A percentile compares a stretch with the other conserved stretches of the same genome.
These are phyloP conservation scores for Ceratocystis huliohia DNA, from an alignment of 2,329 filamentous ascomycete species.

Conservation along the genomic window DNA sequence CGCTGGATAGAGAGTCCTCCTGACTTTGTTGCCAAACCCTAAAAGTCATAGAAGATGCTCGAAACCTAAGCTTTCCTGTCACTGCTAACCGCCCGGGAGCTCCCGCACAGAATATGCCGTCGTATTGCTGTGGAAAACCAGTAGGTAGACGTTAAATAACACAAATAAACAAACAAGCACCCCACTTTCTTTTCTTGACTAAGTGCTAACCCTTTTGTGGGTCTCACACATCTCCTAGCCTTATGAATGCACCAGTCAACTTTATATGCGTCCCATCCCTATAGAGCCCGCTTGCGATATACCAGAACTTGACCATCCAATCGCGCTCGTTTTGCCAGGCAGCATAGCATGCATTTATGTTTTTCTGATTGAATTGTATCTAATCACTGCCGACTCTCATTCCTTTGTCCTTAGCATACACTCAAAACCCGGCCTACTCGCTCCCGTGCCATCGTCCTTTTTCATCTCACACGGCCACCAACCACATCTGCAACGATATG, in stretches of 20 bases:
- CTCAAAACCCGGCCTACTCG: neutral
- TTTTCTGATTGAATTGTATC: neutral
- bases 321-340: neutral
- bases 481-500: conserved; percentile 31
- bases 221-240: neutral
- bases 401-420: neutral
- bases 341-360: neutral
- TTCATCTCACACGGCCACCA: neutral
- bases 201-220: neutral
- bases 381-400: neutral
- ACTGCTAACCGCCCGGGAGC: too few relatives aligned
- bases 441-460: neutral
- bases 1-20: too few relatives aligned
- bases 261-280: neutral
- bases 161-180: too few relatives aligned
- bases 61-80: too few relatives aligned
- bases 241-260: conserved; percentile 4
- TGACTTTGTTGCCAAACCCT: too few relatives aligned
- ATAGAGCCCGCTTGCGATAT: neutral
- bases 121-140: too few relatives aligned
- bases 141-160: too few relatives aligned
- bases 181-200: neutral
- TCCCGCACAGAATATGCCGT: too few relatives aligned
- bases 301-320: neutral
- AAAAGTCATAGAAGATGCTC: too few relatives aligned